Conservation (phyloP, 2,329 filamentous ascomycete species). For the Aureobasidium sp. region DNA sequence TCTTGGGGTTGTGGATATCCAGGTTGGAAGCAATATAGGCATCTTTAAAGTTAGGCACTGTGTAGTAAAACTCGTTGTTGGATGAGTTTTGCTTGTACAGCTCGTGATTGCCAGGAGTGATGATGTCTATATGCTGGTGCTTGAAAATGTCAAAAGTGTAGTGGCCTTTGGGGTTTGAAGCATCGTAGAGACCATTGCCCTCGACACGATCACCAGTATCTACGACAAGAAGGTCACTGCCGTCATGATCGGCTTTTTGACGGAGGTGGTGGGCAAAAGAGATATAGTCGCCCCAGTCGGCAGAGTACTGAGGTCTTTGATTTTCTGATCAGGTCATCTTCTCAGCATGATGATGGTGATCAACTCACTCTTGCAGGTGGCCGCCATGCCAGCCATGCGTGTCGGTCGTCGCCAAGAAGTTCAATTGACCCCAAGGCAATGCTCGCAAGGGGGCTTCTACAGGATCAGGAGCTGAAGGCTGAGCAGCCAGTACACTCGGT, state of each 20-base stretch:
- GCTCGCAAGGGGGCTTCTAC: conserved; percentile 74
- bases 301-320: conserved; percentile 76
- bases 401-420: conserved; percentile 88
- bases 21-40: conserved; percentile 88
- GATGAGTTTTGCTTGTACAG: conserved; percentile 77
- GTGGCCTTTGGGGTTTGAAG: conserved; percentile 75
- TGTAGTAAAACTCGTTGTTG: conserved; percentile 68
- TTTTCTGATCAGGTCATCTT: background rate
- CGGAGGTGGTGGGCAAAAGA: conserved; percentile 83
- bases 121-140: conserved; percentile 73
- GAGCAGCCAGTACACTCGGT: conserved; percentile 40
- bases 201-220: conserved; percentile 93
- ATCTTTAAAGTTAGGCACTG: conserved; percentile 73
- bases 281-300: conserved; percentile 96
- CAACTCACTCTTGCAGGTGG: conserved; percentile 74
- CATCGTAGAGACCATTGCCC: conserved; percentile 91
- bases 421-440: conserved; percentile 86
- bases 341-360: background rate
- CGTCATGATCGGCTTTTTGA: conserved; percentile 67
- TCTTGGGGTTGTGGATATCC: conserved; percentile 71
- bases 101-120: conserved; percentile 91
- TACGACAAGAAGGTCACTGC: conserved; percentile 80
- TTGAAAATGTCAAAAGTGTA: conserved; percentile 85
- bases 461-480: conserved; percentile 74
- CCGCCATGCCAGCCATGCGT: conserved; percentile 94